These are phyloP conservation scores for Geranomyces michiganensis DNA, from an alignment of 192 early-diverging fungal genomes.

Conservation along the genomic window DNA sequence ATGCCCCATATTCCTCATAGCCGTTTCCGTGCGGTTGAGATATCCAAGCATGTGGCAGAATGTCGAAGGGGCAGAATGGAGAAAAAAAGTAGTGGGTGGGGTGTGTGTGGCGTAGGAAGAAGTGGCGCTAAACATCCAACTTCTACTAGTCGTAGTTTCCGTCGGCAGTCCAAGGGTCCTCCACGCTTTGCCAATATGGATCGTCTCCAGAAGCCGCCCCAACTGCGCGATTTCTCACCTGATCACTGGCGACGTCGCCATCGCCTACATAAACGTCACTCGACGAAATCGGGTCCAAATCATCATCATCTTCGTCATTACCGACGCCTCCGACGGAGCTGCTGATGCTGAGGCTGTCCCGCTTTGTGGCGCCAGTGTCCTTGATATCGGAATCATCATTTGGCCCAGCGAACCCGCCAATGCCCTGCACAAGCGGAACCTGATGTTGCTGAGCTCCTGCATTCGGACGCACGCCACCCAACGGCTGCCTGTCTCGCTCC, in stretches of 20 bases:
- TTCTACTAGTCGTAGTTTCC: conserved; percentile 34
- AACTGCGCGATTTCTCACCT: conserved; percentile 45
- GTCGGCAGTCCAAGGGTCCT: conserved; percentile 37
- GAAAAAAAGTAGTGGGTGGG: too few species aligned
- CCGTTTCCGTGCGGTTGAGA: neutral
- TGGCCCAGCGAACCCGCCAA: conserved; percentile 28
- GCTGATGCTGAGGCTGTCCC: neutral
- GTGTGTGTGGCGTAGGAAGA: too few species aligned
- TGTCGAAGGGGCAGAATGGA: too few species aligned
- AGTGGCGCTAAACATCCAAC: too few species aligned
- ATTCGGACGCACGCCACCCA: conserved; percentile 59
- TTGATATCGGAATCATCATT: conserved; percentile 44
- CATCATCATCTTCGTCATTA: conserved; percentile 61
- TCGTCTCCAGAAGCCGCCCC: neutral
- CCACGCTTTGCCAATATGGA: conserved; percentile 17
- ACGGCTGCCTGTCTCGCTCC: conserved; percentile 57
- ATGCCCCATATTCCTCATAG: neutral
- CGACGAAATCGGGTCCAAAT: conserved; percentile 37
- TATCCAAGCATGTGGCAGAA: too few species aligned
- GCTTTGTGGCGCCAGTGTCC: neutral
- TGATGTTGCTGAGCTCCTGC: conserved; percentile 28
- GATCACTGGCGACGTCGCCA: conserved; percentile 67
- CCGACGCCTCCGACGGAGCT: neutral
- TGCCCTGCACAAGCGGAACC: conserved; percentile 31
- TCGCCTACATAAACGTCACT: conserved; percentile 47